Evolutionary conservation across 164 flowering plant genomes (phyloP), one percentile per base, ranked within the genome.

Genomic region (Protea cynaroides): DNA sequence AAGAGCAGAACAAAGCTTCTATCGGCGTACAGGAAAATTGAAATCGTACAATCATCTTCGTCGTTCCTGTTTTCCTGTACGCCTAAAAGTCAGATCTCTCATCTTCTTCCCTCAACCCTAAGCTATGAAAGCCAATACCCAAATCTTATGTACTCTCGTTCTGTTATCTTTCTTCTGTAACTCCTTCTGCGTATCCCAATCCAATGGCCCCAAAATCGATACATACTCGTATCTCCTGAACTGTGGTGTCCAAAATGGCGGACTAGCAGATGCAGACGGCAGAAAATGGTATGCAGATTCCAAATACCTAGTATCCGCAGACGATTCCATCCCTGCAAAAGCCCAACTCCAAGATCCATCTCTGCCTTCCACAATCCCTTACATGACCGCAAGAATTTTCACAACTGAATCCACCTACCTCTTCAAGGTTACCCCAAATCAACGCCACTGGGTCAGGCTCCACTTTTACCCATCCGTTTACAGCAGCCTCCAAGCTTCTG

Each of bases 391-490:
- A 0, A 70, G 88, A 58, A 71, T 86, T 50, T 82, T 89, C 73
- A 74, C 74, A 2, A 65, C 83, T 0, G 78, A 78, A 57, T 57
- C 78, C 1, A 58, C 80, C 0, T 86, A 83, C 67, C 50, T 60
- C 12, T 79, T 88, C 63, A 37, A 77, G 1, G 66, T 85, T 21
- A 21, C 78, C 1, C 12, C 70, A 0, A 62, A 61, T 40, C 36
- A 63, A 0, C 79, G 86, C 1, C 70, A 72, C 10, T 73, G 73
- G 70, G 59, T 92, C 24, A 76, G 96, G 51, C 80, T 92, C 21
- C 80, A 89, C 73, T 92, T 92, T 56, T 92, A 92, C 65, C 98
- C 98, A 0, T 72, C 92, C 0, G 21, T 74, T 0, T 92, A 92
- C 63, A 54, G 69, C 1, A 58, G 64, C 36, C 74, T 76, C 53